Evolutionary conservation across 2,329 filamentous ascomycete genomes (phyloP).

Genomic region (Scedosporium minutisporum): DNA sequence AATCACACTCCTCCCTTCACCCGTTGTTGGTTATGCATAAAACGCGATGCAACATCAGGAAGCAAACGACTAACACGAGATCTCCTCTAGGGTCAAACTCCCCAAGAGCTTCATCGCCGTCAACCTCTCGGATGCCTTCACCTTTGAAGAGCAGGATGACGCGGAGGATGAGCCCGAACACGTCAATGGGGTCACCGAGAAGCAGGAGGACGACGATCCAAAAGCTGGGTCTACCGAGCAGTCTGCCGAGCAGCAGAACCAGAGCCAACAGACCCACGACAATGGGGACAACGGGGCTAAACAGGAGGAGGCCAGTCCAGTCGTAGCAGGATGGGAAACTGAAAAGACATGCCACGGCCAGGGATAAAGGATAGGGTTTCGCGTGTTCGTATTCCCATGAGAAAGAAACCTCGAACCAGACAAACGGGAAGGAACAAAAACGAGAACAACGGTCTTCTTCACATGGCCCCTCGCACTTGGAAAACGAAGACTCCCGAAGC

Average conservation of each 20-base stretch:
- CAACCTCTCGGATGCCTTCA: conserved; percentile 54
- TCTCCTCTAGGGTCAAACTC: conserved; percentile 46
- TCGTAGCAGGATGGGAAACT: no score
- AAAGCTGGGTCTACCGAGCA: neutral
- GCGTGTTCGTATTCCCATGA: no score
- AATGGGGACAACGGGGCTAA: neutral
- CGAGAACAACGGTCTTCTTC: no score
- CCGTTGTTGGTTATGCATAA: neutral
- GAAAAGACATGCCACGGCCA: no score
- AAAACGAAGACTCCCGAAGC: no score
- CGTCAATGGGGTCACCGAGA: neutral
- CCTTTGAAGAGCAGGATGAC: conserved; percentile 46
- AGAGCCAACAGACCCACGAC: neutral
- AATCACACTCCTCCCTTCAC: conserved; percentile 6
- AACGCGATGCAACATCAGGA: neutral
- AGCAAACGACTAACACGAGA: neutral
- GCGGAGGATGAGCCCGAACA: neutral
- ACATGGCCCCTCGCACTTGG: no score
- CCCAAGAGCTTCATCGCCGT: conserved; percentile 58
- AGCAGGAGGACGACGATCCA: neutral
- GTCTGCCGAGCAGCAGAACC: neutral
- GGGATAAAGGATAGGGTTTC: no score
- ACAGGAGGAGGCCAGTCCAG: neutral
- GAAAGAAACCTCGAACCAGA: no score
- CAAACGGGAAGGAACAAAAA: no score